Evolutionary conservation across 257 asterid species (phyloP).

Genomic region (Solanum sejunctum): DNA sequence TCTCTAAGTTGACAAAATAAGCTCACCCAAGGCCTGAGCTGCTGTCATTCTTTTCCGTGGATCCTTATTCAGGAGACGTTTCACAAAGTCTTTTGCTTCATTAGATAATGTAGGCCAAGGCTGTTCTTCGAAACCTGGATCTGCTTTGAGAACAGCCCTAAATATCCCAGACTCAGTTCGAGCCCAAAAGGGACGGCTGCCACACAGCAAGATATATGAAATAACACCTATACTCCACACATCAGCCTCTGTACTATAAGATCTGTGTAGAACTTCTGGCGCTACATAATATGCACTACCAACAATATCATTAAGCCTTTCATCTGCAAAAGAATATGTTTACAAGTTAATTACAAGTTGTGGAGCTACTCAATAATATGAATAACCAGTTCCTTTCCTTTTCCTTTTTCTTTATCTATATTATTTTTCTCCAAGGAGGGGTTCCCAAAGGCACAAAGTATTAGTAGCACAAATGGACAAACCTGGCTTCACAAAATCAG

Average conservation of each 20-base stretch:
- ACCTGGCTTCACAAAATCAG: conserved; percentile 21
- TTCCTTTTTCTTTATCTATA: not conserved
- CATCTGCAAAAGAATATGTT: conserved; percentile 35
- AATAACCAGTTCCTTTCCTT: not conserved
- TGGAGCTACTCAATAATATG: not conserved
- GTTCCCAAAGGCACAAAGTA: not conserved
- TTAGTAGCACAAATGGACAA: not conserved
- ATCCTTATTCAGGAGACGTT: conserved; percentile 65
- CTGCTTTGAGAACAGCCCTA: conserved; percentile 85
- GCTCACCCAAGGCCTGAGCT: conserved; percentile 86
- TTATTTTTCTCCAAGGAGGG: not conserved
- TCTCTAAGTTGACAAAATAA: not conserved
- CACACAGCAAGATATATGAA: conserved; percentile 66
- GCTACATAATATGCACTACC: conserved; percentile 98
- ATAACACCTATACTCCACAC: conserved; percentile 94
- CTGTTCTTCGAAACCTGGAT: conserved; percentile 66
- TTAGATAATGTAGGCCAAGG: conserved; percentile 87
- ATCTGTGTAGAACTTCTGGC: conserved; percentile 86
- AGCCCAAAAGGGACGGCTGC: conserved; percentile 95
- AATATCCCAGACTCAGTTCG: conserved; percentile 90
- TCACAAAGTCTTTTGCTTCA: conserved; percentile 82
- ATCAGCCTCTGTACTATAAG: conserved; percentile 88
- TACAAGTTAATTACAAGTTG: not conserved
- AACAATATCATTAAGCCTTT: conserved; percentile 90
- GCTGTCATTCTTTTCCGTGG: conserved; percentile 93